phyloP scores from a whole-genome alignment of 164 flowering plant genomes.

The Nymphaea colorata region DNA sequence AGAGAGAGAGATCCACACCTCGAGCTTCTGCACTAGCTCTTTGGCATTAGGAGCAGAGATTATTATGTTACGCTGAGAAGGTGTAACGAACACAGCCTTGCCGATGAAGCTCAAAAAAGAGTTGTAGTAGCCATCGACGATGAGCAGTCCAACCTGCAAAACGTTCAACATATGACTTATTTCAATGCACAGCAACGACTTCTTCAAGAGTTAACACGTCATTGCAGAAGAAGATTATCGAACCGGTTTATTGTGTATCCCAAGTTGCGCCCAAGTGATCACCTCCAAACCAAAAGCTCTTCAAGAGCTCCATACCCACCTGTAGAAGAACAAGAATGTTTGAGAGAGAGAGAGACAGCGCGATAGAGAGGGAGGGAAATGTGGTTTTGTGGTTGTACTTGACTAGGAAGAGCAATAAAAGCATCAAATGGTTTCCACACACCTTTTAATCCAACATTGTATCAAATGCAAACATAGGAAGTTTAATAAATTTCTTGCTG shows the following conservation, averaged over 20 bases:
- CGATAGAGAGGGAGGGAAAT: too few species aligned
- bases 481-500: too few species aligned
- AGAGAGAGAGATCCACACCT: slow-evolving; percentile 16
- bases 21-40: slow-evolving; percentile 55
- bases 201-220: background rate
- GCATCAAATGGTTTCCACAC: background rate
- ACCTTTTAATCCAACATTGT: too few species aligned
- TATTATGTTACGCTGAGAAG: slow-evolving; percentile 42
- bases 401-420: slow-evolving; percentile 6
- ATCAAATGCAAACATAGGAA: too few species aligned
- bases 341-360: background rate
- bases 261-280: slow-evolving; percentile 12
- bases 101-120: slow-evolving; percentile 45
- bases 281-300: slow-evolving; percentile 13
- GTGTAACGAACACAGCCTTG: slow-evolving; percentile 50
- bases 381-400: background rate
- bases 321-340: background rate
- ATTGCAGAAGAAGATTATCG: too few species aligned
- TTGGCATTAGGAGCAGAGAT: slow-evolving; percentile 46
- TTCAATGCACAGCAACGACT: background rate
- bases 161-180: background rate
- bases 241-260: slow-evolving; percentile 11
- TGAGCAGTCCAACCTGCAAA: slow-evolving; percentile 49
- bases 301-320: slow-evolving; percentile 13
- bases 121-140: slow-evolving; percentile 63